A percentile compares a stretch with the other conserved stretches of the same genome.
These are phyloP conservation scores for Ogataea methylovora DNA, from an alignment of 805 yeast species.

Conservation along the genomic window DNA sequence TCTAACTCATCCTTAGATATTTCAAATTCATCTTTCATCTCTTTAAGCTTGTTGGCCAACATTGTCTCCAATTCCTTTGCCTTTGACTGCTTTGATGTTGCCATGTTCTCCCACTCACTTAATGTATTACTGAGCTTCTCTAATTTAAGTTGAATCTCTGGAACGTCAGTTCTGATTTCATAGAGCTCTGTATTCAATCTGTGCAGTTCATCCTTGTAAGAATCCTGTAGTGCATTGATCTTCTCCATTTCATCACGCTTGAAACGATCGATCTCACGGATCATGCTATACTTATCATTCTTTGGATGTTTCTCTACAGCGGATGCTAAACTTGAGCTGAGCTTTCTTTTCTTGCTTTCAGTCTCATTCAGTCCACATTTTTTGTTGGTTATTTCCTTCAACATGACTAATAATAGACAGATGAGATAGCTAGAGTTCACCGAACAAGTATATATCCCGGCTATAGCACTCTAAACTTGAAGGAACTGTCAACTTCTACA, in stretches of 20 bases:
- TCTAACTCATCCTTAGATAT: constrained; percentile 25
- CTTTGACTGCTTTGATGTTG: constrained; percentile 24
- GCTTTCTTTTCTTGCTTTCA: too few relatives aligned
- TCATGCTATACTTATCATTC: too few relatives aligned
- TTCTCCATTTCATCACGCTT: constrained; percentile 1
- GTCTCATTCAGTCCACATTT: too few relatives aligned
- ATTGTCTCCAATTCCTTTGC: constrained; percentile 15
- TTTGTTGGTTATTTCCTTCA: too few relatives aligned
- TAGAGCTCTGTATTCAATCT: constrained; percentile 16
- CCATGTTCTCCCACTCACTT: constrained; percentile 8
- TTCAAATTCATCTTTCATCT: constrained; percentile 27
- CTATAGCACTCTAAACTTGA: too few relatives aligned
- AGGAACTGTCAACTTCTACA: too few relatives aligned
- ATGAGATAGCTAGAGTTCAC: too few relatives aligned
- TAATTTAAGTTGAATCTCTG: constrained; percentile 18
- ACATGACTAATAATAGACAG: too few relatives aligned
- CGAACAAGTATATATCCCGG: too few relatives aligned
- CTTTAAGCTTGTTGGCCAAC: constrained; percentile 18
- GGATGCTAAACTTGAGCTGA: too few relatives aligned
- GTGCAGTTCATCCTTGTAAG: constrained; percentile 20
- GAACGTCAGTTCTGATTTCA: constrained; percentile 17
- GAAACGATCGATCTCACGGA: too few relatives aligned
- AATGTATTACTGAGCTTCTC: constrained; percentile 22
- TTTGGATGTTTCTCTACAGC: too few relatives aligned
- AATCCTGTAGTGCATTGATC: not conserved